phyloP scores from a whole-genome alignment of 331 rosid genomes.

The Arachis monticola region DNA sequence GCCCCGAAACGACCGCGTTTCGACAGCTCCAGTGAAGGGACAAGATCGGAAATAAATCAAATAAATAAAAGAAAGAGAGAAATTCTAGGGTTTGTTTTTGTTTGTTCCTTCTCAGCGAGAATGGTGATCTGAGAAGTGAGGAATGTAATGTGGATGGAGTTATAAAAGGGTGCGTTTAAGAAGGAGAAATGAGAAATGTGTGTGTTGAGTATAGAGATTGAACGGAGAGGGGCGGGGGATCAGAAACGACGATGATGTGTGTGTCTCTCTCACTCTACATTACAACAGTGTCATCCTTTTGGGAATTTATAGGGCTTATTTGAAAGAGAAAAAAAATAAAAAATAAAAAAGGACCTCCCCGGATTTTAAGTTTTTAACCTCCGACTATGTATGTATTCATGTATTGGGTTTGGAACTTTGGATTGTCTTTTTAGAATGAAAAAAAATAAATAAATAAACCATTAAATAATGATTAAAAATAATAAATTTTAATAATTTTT shows the following conservation, averaged over 20 bases:
- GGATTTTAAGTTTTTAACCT: too few relatives aligned
- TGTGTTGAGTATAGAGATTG: not conserved
- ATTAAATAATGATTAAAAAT: too few relatives aligned
- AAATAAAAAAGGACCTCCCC: too few relatives aligned
- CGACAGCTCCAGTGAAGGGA: not conserved
- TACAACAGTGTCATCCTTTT: too few relatives aligned
- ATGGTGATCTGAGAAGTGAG: not conserved
- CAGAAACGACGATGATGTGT: not conserved
- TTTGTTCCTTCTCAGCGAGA: not conserved
- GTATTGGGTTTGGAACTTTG: too few relatives aligned
- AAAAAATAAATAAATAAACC: too few relatives aligned
- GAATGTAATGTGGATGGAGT: not conserved
- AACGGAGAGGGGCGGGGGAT: not conserved
- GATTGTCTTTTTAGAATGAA: too few relatives aligned
- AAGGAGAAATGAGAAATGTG: not conserved
- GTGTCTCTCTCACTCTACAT: too few relatives aligned
- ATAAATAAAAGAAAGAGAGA: not conserved
- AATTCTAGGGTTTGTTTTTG: slow-evolving; percentile 33
- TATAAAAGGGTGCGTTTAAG: not conserved
- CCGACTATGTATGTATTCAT: too few relatives aligned
- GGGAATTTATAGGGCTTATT: not conserved
- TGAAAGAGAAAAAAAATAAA: too few relatives aligned
- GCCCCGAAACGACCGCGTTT: not conserved
- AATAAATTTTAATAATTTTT: too few relatives aligned
- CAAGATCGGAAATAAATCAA: slow-evolving; percentile 26